phyloP scores from a whole-genome alignment of 2,329 filamentous ascomycete genomes.

The Penicillium sp. region DNA sequence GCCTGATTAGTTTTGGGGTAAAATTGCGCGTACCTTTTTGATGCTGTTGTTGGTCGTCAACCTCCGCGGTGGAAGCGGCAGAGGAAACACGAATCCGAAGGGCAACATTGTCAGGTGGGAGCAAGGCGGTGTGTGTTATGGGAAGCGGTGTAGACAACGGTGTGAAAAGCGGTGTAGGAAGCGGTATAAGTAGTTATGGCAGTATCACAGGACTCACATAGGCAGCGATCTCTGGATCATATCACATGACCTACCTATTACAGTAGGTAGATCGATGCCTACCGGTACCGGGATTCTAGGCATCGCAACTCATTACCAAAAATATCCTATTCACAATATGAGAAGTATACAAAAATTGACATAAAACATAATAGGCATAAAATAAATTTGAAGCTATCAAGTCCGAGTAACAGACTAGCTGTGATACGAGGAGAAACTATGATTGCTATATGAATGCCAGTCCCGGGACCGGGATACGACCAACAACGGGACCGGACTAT shows the following conservation, averaged over 20 bases:
- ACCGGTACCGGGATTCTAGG: not conserved
- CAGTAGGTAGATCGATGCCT: no score
- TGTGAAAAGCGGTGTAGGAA: no score
- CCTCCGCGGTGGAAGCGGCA: no score
- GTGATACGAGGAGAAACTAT: not conserved
- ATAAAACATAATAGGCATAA: not conserved
- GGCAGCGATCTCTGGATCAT: no score
- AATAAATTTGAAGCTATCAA: not conserved
- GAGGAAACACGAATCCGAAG: no score
- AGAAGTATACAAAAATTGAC: no score
- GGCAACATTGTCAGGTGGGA: no score
- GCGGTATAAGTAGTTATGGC: no score
- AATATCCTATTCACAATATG: not conserved
- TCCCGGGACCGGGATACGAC: not conserved
- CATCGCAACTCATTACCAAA: not conserved
- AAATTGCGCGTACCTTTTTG: not conserved
- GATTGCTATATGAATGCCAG: not conserved
- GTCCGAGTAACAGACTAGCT: not conserved
- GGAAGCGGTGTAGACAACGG: no score
- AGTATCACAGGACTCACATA: no score
- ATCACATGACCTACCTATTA: no score
- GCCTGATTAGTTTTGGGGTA: not conserved
- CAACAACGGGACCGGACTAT: not conserved
- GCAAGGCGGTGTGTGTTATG: no score
- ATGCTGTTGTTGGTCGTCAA: not conserved